These are phyloP conservation scores for Aspergillus sclerotialis DNA, from an alignment of 2,329 filamentous ascomycete genomes.

Conservation along the genomic window DNA sequence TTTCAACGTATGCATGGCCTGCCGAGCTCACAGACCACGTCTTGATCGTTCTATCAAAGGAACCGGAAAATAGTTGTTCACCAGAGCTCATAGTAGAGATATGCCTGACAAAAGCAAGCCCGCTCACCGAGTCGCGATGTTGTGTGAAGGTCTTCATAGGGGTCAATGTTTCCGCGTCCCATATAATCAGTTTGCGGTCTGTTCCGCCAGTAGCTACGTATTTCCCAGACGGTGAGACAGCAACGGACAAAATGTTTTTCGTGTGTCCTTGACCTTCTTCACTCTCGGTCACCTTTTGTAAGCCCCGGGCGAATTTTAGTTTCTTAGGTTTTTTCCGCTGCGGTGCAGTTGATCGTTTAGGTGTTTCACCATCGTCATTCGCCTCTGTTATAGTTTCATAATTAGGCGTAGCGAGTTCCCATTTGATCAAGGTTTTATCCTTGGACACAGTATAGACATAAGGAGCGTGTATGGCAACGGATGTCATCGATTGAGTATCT, in stretches of 20 bases:
- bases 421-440: slow-evolving; percentile 79
- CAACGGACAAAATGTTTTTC: slow-evolving; percentile 72
- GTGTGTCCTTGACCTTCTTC: slow-evolving; percentile 63
- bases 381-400: slow-evolving; percentile 33
- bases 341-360: slow-evolving; percentile 51
- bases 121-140: slow-evolving; percentile 81
- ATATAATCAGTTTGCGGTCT: slow-evolving; percentile 79
- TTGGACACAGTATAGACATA: slow-evolving; percentile 85
- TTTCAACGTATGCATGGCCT: slow-evolving; percentile 89
- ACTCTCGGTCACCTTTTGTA: slow-evolving; percentile 34
- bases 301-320: slow-evolving; percentile 42
- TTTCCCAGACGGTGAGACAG: slow-evolving; percentile 80
- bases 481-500: slow-evolving; percentile 71
- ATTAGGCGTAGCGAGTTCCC: slow-evolving; percentile 60
- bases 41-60: slow-evolving; percentile 88
- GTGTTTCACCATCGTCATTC: slow-evolving; percentile 57
- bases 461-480: slow-evolving; percentile 69
- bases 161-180: slow-evolving; percentile 72
- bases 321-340: slow-evolving; percentile 39
- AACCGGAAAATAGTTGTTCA: slow-evolving; percentile 87
- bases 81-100: slow-evolving; percentile 49
- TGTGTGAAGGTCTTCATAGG: slow-evolving; percentile 82
- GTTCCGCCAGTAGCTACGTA: slow-evolving; percentile 85
- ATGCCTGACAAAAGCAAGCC: slow-evolving; percentile 75
- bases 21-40: slow-evolving; percentile 75